Conservation (phyloP, 73 alveolate species). For the Paramecium pentaurelia region DNA sequence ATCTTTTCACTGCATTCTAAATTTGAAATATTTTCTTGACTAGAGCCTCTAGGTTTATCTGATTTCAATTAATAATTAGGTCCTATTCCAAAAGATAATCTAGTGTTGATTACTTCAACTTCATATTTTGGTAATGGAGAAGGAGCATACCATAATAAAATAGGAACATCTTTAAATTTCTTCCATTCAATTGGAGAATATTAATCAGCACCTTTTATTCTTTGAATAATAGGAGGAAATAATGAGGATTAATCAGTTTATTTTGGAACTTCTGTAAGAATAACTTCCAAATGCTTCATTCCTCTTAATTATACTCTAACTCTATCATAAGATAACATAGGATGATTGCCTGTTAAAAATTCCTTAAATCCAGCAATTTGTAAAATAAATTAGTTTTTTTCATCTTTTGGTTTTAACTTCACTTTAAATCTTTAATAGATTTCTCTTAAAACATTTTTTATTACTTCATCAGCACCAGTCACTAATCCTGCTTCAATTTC, state of each 20-base stretch:
- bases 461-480: constrained; percentile 76
- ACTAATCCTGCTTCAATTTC: constrained; percentile 60
- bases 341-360: constrained; percentile 82
- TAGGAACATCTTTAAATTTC: constrained; percentile 30
- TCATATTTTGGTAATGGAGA: constrained; percentile 3
- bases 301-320: constrained; percentile 81
- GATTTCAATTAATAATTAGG: neutral
- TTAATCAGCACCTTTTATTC: neutral
- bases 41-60: neutral
- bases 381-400: constrained; percentile 65
- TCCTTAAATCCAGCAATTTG: constrained; percentile 82
- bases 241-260: constrained; percentile 37
- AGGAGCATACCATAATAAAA: constrained; percentile 57
- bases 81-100: neutral
- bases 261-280: constrained; percentile 52
- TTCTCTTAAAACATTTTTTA: constrained; percentile 73
- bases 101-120: neutral
- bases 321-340: constrained; percentile 83
- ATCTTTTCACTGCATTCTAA: neutral
- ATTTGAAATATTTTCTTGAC: neutral
- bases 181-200: constrained; percentile 35
- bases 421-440: constrained; percentile 36
- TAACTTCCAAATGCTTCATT: constrained; percentile 56
- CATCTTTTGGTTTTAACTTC: constrained; percentile 66
- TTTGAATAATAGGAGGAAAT: constrained; percentile 48